Conservation (phyloP, 2,329 filamentous ascomycete genomes). For the Pestalotiopsis sp. region DNA sequence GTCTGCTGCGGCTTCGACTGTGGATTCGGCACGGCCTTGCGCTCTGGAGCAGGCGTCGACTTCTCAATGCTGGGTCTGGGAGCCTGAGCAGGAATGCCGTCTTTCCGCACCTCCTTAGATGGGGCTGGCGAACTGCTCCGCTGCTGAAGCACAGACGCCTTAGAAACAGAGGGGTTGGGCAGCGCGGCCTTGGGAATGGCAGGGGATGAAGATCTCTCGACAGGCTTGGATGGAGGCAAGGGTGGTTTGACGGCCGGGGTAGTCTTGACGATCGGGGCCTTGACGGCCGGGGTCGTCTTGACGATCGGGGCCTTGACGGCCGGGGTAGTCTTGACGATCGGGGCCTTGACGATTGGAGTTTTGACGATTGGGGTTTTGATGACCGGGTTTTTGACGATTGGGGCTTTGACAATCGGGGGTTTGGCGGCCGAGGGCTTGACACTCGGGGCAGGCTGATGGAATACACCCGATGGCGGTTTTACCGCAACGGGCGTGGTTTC, state of each 20-base stretch:
- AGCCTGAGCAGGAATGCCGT: conserved; percentile 29
- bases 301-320: background rate
- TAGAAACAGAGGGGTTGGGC: background rate
- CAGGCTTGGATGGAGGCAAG: background rate
- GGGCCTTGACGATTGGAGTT: background rate
- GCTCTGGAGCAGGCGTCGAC: conserved; percentile 18
- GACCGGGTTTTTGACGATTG: too few species aligned
- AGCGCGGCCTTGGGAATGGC: background rate
- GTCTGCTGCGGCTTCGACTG: background rate
- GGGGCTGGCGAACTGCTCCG: background rate
- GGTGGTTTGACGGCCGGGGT: background rate
- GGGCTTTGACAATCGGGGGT: too few species aligned
- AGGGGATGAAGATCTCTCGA: background rate
- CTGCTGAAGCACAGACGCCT: too few species aligned
- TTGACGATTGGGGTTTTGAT: too few species aligned
- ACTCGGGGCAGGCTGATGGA: conserved; percentile 10
- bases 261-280: background rate
- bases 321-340: conserved; percentile 2
- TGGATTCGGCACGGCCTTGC: conserved; percentile 14
- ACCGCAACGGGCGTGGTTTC: conserved; percentile 14
- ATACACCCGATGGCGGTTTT: conserved; percentile 14
- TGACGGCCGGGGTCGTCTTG: too few species aligned
- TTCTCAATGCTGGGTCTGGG: conserved; percentile 28
- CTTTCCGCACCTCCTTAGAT: conserved; percentile 20
- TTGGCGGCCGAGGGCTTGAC: background rate